Evolutionary conservation across 768 basidiomycete species (phyloP).

Genomic region (Termitomyces sp.): DNA sequence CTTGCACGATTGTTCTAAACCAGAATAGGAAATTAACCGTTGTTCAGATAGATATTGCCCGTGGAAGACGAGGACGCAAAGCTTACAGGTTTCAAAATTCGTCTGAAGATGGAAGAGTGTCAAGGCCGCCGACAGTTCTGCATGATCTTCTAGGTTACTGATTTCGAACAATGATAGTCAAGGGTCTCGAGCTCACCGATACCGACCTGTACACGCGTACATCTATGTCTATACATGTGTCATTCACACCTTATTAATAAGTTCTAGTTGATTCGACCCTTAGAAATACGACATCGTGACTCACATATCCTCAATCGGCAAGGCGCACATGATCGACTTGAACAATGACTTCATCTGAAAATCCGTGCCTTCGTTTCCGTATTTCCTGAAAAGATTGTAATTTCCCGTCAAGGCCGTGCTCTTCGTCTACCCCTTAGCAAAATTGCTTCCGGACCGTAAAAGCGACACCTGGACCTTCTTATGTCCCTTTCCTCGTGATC

Average conservation of each 20-base stretch:
- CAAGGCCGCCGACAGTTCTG: background rate
- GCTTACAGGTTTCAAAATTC: no score
- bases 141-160: background rate
- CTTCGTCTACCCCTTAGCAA: constrained; percentile 11
- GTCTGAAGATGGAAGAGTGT: background rate
- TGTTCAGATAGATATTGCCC: background rate
- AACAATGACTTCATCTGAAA: background rate
- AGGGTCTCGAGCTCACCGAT: background rate
- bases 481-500: constrained; percentile 15
- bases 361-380: constrained; percentile 1
- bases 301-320: background rate
- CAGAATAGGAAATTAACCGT: background rate
- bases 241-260: background rate
- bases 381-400: constrained; percentile 15
- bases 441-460: constrained; percentile 13
- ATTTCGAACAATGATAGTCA: background rate
- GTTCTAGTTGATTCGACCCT: background rate
- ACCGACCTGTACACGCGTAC: no score
- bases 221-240: background rate
- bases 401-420: constrained; percentile 25
- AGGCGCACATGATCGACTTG: background rate
- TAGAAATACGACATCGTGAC: background rate
- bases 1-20: background rate
- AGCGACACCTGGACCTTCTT: background rate
- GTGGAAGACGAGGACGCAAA: background rate